Evolutionary conservation across 129 eudicot species (phyloP), one percentile per base, ranked within the genome.

Genomic region (Mikania micrantha): DNA sequence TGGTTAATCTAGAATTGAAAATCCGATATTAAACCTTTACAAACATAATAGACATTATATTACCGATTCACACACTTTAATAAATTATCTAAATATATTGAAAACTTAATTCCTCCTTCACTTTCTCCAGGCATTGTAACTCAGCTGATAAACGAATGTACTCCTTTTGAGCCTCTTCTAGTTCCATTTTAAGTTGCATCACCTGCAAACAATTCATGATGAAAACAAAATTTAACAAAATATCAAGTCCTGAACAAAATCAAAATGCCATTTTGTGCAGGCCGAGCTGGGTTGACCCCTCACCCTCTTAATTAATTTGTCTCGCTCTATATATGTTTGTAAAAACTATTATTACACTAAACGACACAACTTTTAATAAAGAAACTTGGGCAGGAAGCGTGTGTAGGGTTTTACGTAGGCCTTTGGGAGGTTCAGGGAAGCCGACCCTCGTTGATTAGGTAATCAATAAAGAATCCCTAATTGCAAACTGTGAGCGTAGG

Each of bases 71-170:
- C 29, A 8, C 19, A 29, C 8, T 25, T 13, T 9, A 9, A 22
- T 9, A 3, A 54, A 66, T 29, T 7, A 32, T 64, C 62, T 44
- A 66, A 56, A 15, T 13, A 31, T 9, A 75, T 35, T 22, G 25
- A 17, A 22, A 22, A 52, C 16, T 16, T 45, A 39, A 73, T 76
- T 78, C 87, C 17, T 36, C 47, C 76, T 82, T 82, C 69, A 80
- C 67, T 25, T 74, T 82, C 68, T 90, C 88, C 60, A 86, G 15
- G 16, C 42, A 3, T 20, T 60, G 70, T 74, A 81, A 58, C 69
- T 86, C 91, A 8, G 67, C 63, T 66, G 80, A 61, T 65, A 90
- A 24, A 34, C 72, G 76, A 61, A 50, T 56, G 69, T 84, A 84
- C 64, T 80, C 85, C 7, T 53, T 69, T 50, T 70, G 76, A 34